phyloP scores from a whole-genome alignment of 441 rosid genomes.

The Brassica balearica region DNA sequence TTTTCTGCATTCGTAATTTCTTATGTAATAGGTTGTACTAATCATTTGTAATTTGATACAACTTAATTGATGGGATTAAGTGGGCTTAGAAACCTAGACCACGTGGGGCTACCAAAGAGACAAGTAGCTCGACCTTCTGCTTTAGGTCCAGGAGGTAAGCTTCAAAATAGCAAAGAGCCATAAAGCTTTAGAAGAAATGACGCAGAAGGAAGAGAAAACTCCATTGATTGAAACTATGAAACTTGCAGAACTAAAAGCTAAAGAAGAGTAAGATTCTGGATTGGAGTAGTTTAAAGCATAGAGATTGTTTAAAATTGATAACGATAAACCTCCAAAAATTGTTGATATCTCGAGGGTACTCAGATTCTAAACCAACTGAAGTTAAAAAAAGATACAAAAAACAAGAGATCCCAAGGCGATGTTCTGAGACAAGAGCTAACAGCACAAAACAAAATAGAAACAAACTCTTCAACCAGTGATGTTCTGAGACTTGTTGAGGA shows the following conservation, averaged over 20 bases:
- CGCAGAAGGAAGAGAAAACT: background rate
- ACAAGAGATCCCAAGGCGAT: conserved; percentile 23
- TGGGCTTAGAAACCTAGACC: conserved; percentile 15
- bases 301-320: too few relatives aligned
- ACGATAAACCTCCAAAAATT: too few relatives aligned
- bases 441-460: background rate
- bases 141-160: too few relatives aligned
- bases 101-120: background rate
- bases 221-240: too few relatives aligned
- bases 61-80: background rate
- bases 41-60: background rate
- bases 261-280: too few relatives aligned
- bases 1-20: background rate
- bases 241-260: too few relatives aligned
- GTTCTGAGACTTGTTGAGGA: conserved; percentile 91
- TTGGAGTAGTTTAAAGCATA: too few relatives aligned
- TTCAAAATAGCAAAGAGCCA: too few relatives aligned
- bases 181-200: too few relatives aligned
- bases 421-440: conserved; percentile 21
- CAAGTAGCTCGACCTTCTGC: too few relatives aligned
- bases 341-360: background rate
- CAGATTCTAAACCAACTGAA: conserved; percentile 29
- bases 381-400: background rate
- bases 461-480: conserved; percentile 45
- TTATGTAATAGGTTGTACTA: background rate